phyloP scores from a whole-genome alignment of 2,329 filamentous ascomycete species.

The Paramyrothecium sp. region DNA sequence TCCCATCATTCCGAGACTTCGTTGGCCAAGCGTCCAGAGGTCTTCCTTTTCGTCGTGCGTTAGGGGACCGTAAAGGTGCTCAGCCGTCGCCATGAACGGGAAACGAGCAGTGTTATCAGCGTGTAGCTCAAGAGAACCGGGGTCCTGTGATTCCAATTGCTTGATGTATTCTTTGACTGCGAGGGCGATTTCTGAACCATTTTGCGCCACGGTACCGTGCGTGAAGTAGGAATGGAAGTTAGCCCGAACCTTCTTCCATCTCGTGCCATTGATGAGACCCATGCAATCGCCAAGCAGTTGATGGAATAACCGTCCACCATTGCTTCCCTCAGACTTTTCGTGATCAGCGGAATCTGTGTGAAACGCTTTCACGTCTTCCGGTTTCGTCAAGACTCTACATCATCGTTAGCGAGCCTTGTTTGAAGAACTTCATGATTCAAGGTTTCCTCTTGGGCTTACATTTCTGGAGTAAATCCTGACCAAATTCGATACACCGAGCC shows the following conservation, averaged over 20 bases:
- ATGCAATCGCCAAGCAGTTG: background rate
- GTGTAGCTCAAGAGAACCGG: too few species aligned
- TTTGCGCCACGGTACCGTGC: too few species aligned
- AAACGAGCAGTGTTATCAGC: background rate
- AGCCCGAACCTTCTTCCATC: background rate
- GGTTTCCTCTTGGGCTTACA: background rate
- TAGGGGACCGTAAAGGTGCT: background rate
- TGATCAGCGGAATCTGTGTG: background rate
- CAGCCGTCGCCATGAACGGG: background rate
- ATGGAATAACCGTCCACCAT: background rate
- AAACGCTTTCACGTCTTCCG: background rate
- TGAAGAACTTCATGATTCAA: background rate
- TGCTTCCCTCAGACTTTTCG: background rate
- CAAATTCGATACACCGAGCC: background rate
- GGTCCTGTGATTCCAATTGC: too few species aligned
- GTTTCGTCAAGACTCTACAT: background rate
- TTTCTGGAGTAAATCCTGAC: background rate
- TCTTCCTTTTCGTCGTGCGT: background rate
- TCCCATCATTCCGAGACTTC: background rate
- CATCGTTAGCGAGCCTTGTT: too few species aligned
- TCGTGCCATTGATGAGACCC: background rate
- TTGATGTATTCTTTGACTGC: too few species aligned
- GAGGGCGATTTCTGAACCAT: too few species aligned
- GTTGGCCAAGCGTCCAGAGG: background rate
- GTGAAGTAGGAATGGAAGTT: background rate